Conservation (phyloP, 2,329 filamentous ascomycete species). For the Verticillium klebahnii region DNA sequence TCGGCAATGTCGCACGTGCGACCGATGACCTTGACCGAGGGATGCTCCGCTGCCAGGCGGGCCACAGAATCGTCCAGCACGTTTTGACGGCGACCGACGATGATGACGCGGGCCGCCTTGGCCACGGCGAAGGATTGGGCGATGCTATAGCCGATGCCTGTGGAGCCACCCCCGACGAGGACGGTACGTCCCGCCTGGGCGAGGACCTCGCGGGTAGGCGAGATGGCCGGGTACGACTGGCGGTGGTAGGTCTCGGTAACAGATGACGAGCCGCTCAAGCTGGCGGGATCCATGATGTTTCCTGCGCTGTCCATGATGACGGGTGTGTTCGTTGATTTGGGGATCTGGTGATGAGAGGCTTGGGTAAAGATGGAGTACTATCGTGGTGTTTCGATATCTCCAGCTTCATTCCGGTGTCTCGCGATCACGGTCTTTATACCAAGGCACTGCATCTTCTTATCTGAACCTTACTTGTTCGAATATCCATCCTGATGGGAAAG, state of each 20-base stretch:
- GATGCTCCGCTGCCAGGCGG: constrained; percentile 10
- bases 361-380: too few relatives aligned
- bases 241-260: not conserved
- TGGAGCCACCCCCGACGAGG: constrained; percentile 63
- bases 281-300: too few relatives aligned
- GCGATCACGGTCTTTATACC: too few relatives aligned
- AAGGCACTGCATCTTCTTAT: too few relatives aligned
- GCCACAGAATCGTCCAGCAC: constrained; percentile 23
- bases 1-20: not conserved
- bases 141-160: constrained; percentile 61
- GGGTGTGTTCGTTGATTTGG: too few relatives aligned
- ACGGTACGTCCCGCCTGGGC: constrained; percentile 44
- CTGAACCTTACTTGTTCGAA: too few relatives aligned
- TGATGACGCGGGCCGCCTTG: constrained; percentile 28
- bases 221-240: constrained; percentile 31
- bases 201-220: constrained; percentile 28
- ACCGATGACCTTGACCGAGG: not conserved
- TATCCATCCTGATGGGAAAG: too few relatives aligned
- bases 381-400: too few relatives aligned
- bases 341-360: too few relatives aligned
- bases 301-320: too few relatives aligned
- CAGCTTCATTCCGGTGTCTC: too few relatives aligned
- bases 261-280: not conserved
- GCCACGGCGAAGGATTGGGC: constrained; percentile 50
- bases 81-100: constrained; percentile 30